Percentiles rank a stretch among this genome's conserved stretches.
Evolutionary conservation across 2,329 filamentous ascomycete genomes (phyloP).

Genomic region (Alternaria ventricosa): DNA sequence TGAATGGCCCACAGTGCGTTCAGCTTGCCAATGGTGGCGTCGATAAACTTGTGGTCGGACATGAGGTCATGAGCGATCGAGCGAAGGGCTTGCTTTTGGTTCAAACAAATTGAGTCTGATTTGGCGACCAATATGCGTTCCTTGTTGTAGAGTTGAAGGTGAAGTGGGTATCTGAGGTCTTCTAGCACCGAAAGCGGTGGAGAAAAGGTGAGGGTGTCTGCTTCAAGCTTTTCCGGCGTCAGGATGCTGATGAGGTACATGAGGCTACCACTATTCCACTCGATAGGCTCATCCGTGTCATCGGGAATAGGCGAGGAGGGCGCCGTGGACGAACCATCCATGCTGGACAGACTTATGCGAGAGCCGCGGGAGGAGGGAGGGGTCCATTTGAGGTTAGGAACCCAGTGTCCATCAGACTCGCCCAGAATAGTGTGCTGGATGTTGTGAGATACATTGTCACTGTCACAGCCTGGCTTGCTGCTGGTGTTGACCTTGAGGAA

Average conservation of each 20-base stretch:
- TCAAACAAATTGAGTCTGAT: conserved; percentile 5
- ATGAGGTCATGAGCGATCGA: conserved; percentile 20
- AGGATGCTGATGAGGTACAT: conserved; percentile 27
- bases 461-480: neutral
- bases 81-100: conserved; percentile 3
- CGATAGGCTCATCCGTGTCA: conserved; percentile 1
- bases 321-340: neutral
- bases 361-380: neutral
- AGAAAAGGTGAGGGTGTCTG: conserved; percentile 16
- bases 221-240: conserved; percentile 13
- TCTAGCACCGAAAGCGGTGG: conserved; percentile 21
- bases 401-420: neutral
- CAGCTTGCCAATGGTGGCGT: conserved; percentile 14
- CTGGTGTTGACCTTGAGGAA: neutral
- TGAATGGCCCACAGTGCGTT: conserved; percentile 18
- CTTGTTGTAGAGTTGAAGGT: conserved; percentile 17
- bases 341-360: neutral
- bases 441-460: neutral
- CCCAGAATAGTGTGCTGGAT: neutral
- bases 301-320: neutral
- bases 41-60: neutral
- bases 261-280: conserved; percentile 24
- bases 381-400: conserved; percentile 14
- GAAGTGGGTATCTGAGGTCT: conserved; percentile 4
- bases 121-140: conserved; percentile 14